These are phyloP conservation scores for Rhodotorula glutinis DNA, from an alignment of 1,284 basidiomycete genomes.

Conservation along the genomic window DNA sequence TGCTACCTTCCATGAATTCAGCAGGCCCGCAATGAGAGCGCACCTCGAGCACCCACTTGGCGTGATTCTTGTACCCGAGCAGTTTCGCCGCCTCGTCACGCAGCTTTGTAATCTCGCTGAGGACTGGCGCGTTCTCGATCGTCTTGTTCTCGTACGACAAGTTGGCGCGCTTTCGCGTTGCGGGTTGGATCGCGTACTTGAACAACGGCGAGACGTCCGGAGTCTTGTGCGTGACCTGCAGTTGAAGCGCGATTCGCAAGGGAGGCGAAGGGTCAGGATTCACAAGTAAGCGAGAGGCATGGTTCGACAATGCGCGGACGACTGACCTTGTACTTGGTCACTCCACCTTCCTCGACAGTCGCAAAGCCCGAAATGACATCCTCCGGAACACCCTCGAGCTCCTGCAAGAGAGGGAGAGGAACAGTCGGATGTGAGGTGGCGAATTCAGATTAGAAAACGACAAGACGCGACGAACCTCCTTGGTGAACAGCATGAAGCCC, in stretches of 20 bases:
- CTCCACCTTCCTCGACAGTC: constrained; percentile 9
- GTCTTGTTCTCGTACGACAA: constrained; percentile 67
- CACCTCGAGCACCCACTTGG: constrained; percentile 69
- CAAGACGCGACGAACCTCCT: constrained; percentile 49
- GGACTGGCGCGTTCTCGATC: constrained; percentile 63
- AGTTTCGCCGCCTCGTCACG: constrained; percentile 65
- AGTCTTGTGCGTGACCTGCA: constrained; percentile 60
- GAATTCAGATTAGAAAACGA: not conserved
- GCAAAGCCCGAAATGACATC: constrained; percentile 54
- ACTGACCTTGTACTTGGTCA: constrained; percentile 28
- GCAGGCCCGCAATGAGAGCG: no score
- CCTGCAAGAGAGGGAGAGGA: constrained; percentile 51
- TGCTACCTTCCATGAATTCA: no score
- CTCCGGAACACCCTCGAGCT: constrained; percentile 71
- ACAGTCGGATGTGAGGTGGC: constrained; percentile 13
- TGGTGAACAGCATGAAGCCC: constrained; percentile 43
- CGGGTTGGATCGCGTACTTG: constrained; percentile 61
- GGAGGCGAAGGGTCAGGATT: not conserved
- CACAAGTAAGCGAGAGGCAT: no score
- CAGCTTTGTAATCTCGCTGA: constrained; percentile 61
- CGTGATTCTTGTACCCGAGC: constrained; percentile 73
- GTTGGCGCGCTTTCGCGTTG: constrained; percentile 63
- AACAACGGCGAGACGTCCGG: constrained; percentile 73
- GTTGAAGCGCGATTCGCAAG: not conserved
- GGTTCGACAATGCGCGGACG: no score